Evolutionary conservation across 2,329 filamentous ascomycete genomes (phyloP).

Genomic region (Emydomyces testavorans): DNA sequence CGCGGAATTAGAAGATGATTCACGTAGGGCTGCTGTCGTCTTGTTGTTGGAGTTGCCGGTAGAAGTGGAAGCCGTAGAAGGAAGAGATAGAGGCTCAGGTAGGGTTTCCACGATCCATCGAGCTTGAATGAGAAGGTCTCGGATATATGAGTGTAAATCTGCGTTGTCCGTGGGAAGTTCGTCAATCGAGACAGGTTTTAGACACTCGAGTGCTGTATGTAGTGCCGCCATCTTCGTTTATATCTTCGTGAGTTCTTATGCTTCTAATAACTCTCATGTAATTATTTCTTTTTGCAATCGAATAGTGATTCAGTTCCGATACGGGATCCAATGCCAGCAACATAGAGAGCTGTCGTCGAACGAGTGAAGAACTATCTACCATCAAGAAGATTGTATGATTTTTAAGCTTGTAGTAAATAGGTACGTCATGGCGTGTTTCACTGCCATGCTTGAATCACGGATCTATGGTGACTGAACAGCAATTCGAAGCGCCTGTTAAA

Average conservation of each 20-base stretch:
- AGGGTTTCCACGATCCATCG: conserved; percentile 67
- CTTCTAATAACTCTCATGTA: too few relatives aligned
- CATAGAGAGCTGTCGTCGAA: too few relatives aligned
- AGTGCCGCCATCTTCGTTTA: conserved; percentile 43
- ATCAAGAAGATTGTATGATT: not conserved
- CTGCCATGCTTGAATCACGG: not conserved
- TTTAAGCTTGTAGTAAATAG: not conserved
- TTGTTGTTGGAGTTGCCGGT: conserved; percentile 19
- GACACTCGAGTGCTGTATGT: conserved; percentile 48
- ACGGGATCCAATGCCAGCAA: not conserved
- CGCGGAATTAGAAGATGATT: conserved; percentile 37
- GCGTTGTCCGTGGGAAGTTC: conserved; percentile 36
- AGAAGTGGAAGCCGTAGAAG: conserved; percentile 35
- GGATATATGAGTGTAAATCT: conserved; percentile 44
- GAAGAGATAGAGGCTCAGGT: conserved; percentile 41
- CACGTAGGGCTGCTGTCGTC: not conserved
- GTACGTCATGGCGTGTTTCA: conserved; percentile 3
- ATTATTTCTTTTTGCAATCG: not conserved
- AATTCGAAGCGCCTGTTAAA: too few relatives aligned
- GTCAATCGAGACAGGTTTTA: conserved; percentile 47
- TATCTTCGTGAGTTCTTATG: too few relatives aligned
- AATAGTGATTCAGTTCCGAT: not conserved
- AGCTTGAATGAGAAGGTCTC: conserved; percentile 52
- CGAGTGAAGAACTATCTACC: too few relatives aligned
- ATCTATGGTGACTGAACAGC: too few relatives aligned